Percentiles rank a stretch among this genome's conserved stretches.
Conservation (phyloP, 495 filamentous ascomycete genomes). For the Talaromyces stipitatus region DNA sequence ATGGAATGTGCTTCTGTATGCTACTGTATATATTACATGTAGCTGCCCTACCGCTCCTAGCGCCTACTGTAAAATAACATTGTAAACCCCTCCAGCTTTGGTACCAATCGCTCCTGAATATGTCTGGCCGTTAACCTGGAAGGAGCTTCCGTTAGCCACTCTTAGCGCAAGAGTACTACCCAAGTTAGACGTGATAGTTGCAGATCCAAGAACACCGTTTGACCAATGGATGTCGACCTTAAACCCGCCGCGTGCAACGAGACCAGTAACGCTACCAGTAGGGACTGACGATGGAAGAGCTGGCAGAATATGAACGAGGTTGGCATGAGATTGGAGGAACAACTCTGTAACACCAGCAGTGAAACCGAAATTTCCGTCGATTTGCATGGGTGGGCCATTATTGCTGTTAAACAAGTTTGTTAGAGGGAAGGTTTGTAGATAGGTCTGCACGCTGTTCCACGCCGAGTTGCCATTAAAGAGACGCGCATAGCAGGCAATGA, state of each 20-base stretch:
- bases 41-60: neutral
- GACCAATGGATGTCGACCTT: conserved; percentile 19
- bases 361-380: conserved; percentile 25
- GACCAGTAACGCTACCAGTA: conserved; percentile 14
- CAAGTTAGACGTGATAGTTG: conserved; percentile 9
- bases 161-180: neutral
- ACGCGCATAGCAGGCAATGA: conserved; percentile 26
- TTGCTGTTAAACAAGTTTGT: conserved; percentile 13
- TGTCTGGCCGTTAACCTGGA: neutral
- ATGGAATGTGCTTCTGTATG: neutral
- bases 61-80: neutral
- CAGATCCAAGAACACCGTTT: conserved; percentile 11
- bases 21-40: neutral
- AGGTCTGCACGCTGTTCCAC: conserved; percentile 12
- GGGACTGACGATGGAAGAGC: conserved; percentile 14
- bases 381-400: conserved; percentile 16
- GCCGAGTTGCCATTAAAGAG: conserved; percentile 21
- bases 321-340: conserved; percentile 18
- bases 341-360: conserved; percentile 20
- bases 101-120: neutral
- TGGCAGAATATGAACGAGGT: conserved; percentile 18
- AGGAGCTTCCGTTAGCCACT: neutral
- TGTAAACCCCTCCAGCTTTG: neutral
- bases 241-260: conserved; percentile 18
- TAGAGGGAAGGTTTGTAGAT: conserved; percentile 7